phyloP scores from a whole-genome alignment of 768 basidiomycete genomes.

The Mycena maculata region DNA sequence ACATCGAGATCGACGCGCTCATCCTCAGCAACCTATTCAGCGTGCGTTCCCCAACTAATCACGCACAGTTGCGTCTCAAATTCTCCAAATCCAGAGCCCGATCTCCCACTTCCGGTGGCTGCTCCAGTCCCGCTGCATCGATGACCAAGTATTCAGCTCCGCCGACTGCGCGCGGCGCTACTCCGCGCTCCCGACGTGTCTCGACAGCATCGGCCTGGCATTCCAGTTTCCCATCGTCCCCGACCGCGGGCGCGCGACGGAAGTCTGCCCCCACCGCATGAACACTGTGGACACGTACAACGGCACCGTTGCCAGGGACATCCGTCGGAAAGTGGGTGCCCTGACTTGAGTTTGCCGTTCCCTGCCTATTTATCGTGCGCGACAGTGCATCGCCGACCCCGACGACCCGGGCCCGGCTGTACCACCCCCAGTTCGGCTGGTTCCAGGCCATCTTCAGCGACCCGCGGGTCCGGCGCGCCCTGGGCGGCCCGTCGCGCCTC shows the following conservation, averaged over 20 bases:
- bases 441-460: not conserved
- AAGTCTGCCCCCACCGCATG: not conserved
- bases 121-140: constrained; percentile 39
- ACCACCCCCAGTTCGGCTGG: constrained; percentile 12
- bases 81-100: constrained; percentile 36
- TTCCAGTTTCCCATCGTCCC: not conserved
- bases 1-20: constrained; percentile 44
- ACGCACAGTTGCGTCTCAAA: not conserved
- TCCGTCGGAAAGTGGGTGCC: not conserved
- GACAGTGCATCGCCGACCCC: constrained; percentile 20
- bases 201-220: constrained; percentile 29
- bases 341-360: not conserved
- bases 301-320: not conserved
- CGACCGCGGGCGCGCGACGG: not conserved
- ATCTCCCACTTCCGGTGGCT: constrained; percentile 40
- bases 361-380: not conserved
- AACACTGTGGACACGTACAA: not conserved
- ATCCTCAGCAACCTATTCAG: constrained; percentile 38
- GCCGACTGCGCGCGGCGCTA: constrained; percentile 36
- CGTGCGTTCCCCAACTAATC: not conserved
- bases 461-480: not conserved
- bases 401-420: not conserved
- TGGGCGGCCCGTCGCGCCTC: not conserved
- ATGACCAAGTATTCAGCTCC: constrained; percentile 38
- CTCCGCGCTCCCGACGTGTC: constrained; percentile 35